Evolutionary conservation across 768 basidiomycete genomes (phyloP), one percentile per base, ranked within the genome.

Genomic region (Candolleomyces aberdarensis): DNA sequence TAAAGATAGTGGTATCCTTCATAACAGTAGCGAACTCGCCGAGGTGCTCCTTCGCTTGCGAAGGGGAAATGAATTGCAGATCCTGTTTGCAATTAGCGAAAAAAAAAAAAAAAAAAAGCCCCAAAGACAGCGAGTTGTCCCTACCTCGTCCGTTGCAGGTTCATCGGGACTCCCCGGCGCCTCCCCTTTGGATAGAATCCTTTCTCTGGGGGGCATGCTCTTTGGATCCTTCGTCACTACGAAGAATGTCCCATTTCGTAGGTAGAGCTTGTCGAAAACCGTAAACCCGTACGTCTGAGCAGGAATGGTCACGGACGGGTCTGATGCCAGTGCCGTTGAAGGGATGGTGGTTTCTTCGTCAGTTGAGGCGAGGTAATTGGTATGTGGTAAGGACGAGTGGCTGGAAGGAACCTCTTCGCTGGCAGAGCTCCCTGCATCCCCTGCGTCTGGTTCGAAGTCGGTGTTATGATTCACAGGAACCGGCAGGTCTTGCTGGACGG

Each of bases 171-270:
- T 64, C n/a, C 62, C 59, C 9, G 66, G 59, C 1, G 59, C 69
- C 39, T 61, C 36, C 13, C 71, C 63, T 3, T 73, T 72, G 3
- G 56, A 49, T 9, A 76, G 69, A 11, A 78, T 63, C 65, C 89
- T 79, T 29, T 74, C 68, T 60, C 74, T 69, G 6, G 60, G 36
- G 2, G 86, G 86, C 60, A 84, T 84, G 13, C 70, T 66, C 4
- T 64, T 56, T 7, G 60, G 62, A 49, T 75, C 68, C 5, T 62
- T 48, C 5, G 88, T 83, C 55, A 92, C 78, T 59, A 89, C 77
- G 67, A 83, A 86, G 62, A 92, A 80, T 0, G 87, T 91, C 20
- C 89, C 88, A 63, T 89, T 86, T 56, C 83, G 78, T 71, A 92
- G 81, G 72, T 93, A 91, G 3, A 94, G 71, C 62, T 88, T 82